Percentiles rank a stretch among this genome's conserved stretches.
Evolutionary conservation across 208 protist genomes (phyloP).

Genomic region (Leishmania mexicana): DNA sequence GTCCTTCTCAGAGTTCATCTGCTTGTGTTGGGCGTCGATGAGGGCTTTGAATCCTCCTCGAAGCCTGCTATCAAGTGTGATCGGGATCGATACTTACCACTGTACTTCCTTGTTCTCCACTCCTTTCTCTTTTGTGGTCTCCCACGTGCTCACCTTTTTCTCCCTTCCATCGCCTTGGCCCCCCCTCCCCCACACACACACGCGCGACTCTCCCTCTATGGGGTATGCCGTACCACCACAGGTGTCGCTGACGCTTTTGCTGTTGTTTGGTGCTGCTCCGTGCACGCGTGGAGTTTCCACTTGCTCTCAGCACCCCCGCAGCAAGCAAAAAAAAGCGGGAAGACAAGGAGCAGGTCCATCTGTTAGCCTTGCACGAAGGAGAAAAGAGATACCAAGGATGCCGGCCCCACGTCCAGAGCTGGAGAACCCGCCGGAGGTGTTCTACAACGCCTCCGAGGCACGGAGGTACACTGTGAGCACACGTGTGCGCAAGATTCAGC

Average conservation of each 20-base stretch:
- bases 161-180: too few species aligned
- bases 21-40: neutral
- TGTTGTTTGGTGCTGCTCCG: too few species aligned
- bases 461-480: conserved; percentile 95
- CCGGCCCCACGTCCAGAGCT: conserved; percentile 88
- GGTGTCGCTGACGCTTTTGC: neutral
- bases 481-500: conserved; percentile 97
- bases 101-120: neutral
- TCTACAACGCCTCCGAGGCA: conserved; percentile 96
- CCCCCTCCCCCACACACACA: neutral
- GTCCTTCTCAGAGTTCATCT: neutral
- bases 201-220: neutral
- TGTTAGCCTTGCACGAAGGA: neutral
- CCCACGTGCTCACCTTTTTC: neutral
- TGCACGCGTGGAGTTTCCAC: neutral
- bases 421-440: conserved; percentile 94
- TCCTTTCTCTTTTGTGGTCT: neutral
- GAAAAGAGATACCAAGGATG: conserved; percentile 29
- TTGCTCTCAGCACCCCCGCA: neutral
- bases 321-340: neutral
- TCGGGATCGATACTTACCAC: neutral
- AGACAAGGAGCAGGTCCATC: neutral
- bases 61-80: neutral
- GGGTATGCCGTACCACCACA: neutral
- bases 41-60: neutral